Percentiles rank a stretch among this genome's conserved stretches.
phyloP scores from a whole-genome alignment of 441 rosid genomes.

The Gossypium trilobum region DNA sequence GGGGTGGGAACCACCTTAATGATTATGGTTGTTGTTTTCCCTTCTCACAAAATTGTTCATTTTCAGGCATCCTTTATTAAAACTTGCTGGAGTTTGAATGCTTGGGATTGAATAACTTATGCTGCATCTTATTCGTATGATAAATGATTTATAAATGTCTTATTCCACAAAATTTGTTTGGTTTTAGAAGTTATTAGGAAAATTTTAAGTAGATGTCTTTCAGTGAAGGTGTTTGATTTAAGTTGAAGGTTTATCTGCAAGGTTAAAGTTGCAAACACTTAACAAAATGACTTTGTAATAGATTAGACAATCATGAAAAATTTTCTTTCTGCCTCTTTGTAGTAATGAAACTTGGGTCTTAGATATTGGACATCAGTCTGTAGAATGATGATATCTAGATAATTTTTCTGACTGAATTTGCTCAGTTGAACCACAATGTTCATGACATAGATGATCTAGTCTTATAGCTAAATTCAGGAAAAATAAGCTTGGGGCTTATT shows the following conservation, averaged over 20 bases:
- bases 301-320: neutral
- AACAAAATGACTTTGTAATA: neutral
- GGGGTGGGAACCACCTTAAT: neutral
- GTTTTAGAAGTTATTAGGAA: neutral
- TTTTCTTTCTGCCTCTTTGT: neutral
- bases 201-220: neutral
- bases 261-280: neutral
- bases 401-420: neutral
- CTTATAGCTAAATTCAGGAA: neutral
- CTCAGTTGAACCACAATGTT: neutral
- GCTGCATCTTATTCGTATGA: conserved; percentile 2
- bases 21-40: neutral
- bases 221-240: neutral
- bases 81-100: neutral
- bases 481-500: neutral
- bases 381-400: neutral
- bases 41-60: neutral
- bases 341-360: conserved; percentile 6
- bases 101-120: neutral
- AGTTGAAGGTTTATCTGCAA: neutral
- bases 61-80: neutral
- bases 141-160: neutral
- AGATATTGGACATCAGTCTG: neutral
- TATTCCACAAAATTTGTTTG: conserved; percentile 1
- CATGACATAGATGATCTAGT: neutral